Evolutionary conservation across 2,329 filamentous ascomycete species (phyloP), one percentile per base, ranked within the genome.

Genomic region (Sporothrix humicola): DNA sequence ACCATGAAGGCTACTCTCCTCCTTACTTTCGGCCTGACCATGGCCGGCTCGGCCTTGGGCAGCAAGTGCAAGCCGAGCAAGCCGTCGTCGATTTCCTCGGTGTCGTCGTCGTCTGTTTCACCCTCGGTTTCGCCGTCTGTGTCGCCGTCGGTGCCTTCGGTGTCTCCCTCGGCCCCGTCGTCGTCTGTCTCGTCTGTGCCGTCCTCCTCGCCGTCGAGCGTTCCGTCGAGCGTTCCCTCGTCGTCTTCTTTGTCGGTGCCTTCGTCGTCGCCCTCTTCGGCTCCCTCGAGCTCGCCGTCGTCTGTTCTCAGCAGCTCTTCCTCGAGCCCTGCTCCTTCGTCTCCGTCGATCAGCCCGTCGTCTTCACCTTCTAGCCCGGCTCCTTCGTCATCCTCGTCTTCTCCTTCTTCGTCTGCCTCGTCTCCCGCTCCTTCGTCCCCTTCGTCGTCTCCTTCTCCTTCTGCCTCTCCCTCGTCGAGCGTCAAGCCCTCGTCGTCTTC

Each of bases 11-110:
- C 69, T 8, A 50, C 69, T 37, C 5, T 71, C 23, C 5, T 71
- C 7, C 69, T 61, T 15, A 26, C 69, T 23, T 20, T 71, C 69
- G 69, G 69, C 69, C 56, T 71, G 37, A 61, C 69, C 20, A 61
- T 54, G 69, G 69, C 44, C 23, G 54, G 69, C 23, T 37, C 50
- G 6, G 56, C 69, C 54, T 13, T 71, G 20, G 69, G 54, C 54
- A 37, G 54, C 13, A 10, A 7, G 15, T 71, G 69, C 56, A 59
- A 48, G 37, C 69, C 69, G 63, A 31, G 9, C 26, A 56, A 37
- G 66, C 50, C 50, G 26, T 69, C 68, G 68, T 56, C 68, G 50
- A 58, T 48, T 37, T 23, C 65, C 13, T 50, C 23, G 4, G 13
- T n/a, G 5, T 8, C 26, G 26, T 61, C 58, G 44, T 59, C 56